Conservation (phyloP, 768 basidiomycete genomes). For the Mycena floridula region DNA sequence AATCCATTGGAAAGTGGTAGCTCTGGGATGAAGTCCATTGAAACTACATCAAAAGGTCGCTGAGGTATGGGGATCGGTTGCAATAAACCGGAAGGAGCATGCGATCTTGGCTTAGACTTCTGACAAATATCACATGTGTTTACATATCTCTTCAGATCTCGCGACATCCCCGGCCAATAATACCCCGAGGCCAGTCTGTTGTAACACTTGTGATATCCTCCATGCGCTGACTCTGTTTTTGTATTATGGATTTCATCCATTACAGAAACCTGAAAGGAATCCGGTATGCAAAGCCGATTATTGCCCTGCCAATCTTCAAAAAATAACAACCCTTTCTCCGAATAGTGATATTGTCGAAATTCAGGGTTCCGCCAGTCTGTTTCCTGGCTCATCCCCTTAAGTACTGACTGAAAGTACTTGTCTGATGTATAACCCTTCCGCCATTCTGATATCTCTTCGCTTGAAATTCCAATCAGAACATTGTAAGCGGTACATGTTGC, state of each 20-base stretch:
- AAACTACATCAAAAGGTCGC: conserved; percentile 2
- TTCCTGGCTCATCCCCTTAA: neutral
- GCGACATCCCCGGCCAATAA: conserved; percentile 3
- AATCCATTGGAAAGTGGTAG: conserved; percentile 15
- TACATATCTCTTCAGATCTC: conserved; percentile 3
- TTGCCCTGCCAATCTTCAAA: conserved; percentile 1
- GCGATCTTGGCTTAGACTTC: too few species aligned
- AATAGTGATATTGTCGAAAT: neutral
- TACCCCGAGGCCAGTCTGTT: neutral
- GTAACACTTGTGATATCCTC: neutral
- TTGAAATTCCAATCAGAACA: neutral
- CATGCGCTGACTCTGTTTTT: neutral
- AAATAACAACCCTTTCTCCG: conserved; percentile 1
- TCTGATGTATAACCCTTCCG: neutral
- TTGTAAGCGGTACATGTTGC: neutral
- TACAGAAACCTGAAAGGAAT: neutral
- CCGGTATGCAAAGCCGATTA: conserved; percentile 3
- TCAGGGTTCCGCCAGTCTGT: neutral
- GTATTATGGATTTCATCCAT: conserved; percentile 1
- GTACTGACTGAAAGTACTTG: neutral
- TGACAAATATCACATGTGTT: too few species aligned
- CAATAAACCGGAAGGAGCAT: neutral
- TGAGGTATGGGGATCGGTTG: neutral
- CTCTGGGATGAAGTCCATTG: conserved; percentile 15
- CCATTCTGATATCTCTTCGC: neutral